Evolutionary conservation across 257 asterid genomes (phyloP), one percentile per base, ranked within the genome.

Genomic region (Cordia subcordata): DNA sequence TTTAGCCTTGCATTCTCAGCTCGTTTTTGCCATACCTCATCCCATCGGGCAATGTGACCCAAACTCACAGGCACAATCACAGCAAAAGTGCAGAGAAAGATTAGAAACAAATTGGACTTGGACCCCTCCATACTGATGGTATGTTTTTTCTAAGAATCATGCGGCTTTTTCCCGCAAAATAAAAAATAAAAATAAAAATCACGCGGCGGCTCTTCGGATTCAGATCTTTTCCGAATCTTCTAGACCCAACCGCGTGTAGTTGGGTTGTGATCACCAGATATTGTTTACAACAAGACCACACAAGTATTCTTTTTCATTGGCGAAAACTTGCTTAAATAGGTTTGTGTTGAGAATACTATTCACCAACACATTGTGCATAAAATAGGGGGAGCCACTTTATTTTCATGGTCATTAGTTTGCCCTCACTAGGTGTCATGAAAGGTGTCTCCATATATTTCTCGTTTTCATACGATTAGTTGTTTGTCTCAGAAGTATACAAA

Each of bases 1-100:
- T 73, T 51, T 32, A 81, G 76, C 81, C 83, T 72, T 1, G 97
- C 87, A 53, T 76, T 85, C 3, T 63, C 75, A 10, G 78, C 76
- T 20, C 84, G 69, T 13, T 40, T 55, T 5, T 19, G 20, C 95
- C 96, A 83, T 0, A 40, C 67, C 1, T 75, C 87, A 13, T 87
- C 96, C 13, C 57, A 55, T 0, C 69, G 72, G 0, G 19, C 53
- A 32, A 67, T 38, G 20, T 79, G 59, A 12, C 81, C 88, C 10
- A 15, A 14, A 4, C 66, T 46, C 27, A 53, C 17, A 9, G 88
- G 79, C 12, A 75, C 52, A 16, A 70, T 49, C 1, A 78, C 66
- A 22, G 67, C 79, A 45, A 69, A 64, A 27, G 74, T 76, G 0
- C 79, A 32, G 19, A 87, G 22, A 22, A 86, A 45, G 47, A 66